Evolutionary conservation across 164 flowering plant genomes (phyloP).

Genomic region (Paratinospora sagittata): DNA sequence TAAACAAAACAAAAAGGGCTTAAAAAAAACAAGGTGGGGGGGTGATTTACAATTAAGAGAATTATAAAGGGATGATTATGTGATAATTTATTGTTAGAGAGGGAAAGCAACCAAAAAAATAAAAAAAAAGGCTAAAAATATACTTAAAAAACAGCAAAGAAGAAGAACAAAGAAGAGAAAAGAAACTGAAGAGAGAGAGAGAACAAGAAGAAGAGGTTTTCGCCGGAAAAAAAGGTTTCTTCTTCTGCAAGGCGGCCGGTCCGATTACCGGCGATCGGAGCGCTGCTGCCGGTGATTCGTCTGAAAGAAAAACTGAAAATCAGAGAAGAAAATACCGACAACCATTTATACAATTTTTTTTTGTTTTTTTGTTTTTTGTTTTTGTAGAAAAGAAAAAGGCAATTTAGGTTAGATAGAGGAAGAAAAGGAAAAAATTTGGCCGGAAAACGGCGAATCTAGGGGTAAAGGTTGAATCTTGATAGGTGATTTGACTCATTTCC

Average conservation of each 20-base stretch:
- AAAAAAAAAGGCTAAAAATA: no score
- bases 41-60: no score
- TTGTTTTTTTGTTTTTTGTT: not conserved
- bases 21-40: no score
- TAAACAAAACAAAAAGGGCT: no score
- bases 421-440: not conserved
- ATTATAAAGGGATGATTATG: no score
- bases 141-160: not conserved
- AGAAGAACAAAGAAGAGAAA: not conserved
- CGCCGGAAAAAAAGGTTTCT: not conserved
- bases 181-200: not conserved
- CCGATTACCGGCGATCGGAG: not conserved
- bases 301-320: not conserved
- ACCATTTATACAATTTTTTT: not conserved
- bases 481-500: not conserved
- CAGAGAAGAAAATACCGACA: not conserved
- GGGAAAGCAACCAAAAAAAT: no score
- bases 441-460: not conserved
- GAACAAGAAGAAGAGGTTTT: not conserved
- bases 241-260: conserved; percentile 3
- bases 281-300: not conserved
- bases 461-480: not conserved
- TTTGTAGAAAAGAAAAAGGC: not conserved
- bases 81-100: no score
- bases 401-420: not conserved